Base-by-base conservation (phyloP, 108 stramenopile genomes). In the Cyclotella sp. region DNA sequence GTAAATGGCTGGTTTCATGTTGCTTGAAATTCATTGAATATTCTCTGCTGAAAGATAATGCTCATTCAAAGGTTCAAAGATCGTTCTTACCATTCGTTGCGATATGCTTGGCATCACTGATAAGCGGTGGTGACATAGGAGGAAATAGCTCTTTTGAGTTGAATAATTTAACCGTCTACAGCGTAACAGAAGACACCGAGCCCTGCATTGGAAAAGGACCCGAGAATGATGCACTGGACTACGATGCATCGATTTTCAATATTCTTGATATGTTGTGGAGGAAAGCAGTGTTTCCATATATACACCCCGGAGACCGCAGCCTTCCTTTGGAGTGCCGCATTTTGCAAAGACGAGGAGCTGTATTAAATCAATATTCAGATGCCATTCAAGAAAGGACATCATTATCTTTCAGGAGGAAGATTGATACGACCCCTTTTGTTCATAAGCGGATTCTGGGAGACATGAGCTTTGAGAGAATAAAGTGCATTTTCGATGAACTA, bases 1-100 rank as follows among this genome's bases (percentile, higher is more conserved):
- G 70, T 16, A 62, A 64, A 47, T 81, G 70, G 67, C 73, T 83
- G 27, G 44, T 77, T 28, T 72, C 73, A 58, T 77, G 73, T 21
- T 83, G 76, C 70, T 40, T 83, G 60, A 67, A 41, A 3, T 77
- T 83, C 61, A 57, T 83, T 19, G 82, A 83, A 63, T 18, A 53
- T 30, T 55, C 76, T 39, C 19, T 68, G 28, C 55, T 73, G 47
- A 55, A 68, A 19, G 52, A 77, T 55, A 43, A 24, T 34, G 21
- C 60, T 0, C 49, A 77, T 28, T 73, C 82, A 34, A 68, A 30
- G 19, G 62, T 77, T 58, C 82, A 71, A n/a, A 71, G 82, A 53
- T 59, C 72, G 10, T 83, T 68, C 45, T 59, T 83, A 43, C 82
- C 82, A 28, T 83, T 63, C 44, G 82, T 61, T 14, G 72, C 70